Conservation (phyloP, 177 flowering plant species). For the Vitis hybrid region DNA sequence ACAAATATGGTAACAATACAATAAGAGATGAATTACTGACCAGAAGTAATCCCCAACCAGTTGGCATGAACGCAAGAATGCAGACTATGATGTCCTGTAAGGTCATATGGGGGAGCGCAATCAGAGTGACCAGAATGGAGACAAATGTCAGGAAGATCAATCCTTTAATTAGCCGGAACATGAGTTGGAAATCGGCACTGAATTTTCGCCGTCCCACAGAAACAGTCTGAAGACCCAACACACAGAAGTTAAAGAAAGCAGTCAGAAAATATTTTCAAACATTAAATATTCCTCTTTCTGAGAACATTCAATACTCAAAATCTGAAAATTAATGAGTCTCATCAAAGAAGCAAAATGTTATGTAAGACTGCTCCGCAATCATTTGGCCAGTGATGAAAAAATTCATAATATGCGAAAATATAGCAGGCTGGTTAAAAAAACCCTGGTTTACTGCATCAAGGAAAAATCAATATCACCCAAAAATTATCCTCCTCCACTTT, state of each 20-base stretch:
- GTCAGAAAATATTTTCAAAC: too few species aligned
- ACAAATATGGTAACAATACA: background rate
- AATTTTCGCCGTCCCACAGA: conserved; percentile 80
- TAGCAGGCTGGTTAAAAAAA: background rate
- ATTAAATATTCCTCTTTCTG: too few species aligned
- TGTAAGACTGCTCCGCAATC: background rate
- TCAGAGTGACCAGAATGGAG: conserved; percentile 56
- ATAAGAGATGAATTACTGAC: conserved; percentile 33
- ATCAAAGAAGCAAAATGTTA: background rate
- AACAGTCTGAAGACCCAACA: conserved; percentile 52
- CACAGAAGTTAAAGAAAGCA: background rate
- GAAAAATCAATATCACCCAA: too few species aligned
- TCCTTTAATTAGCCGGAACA: conserved; percentile 86
- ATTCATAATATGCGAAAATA: background rate
- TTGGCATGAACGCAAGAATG: conserved; percentile 92
- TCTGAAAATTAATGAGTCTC: background rate
- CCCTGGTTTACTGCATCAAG: too few species aligned
- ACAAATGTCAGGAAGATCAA: conserved; percentile 77
- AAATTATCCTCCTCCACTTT: too few species aligned
- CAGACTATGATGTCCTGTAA: conserved; percentile 74
- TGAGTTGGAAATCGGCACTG: conserved; percentile 84
- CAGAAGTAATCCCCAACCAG: conserved; percentile 95
- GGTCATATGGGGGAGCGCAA: conserved; percentile 70
- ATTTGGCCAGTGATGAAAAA: background rate
- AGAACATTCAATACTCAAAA: background rate